These are phyloP conservation scores for Coemansia sp. DNA, from an alignment of 192 early-diverging fungal genomes.

Conservation along the genomic window DNA sequence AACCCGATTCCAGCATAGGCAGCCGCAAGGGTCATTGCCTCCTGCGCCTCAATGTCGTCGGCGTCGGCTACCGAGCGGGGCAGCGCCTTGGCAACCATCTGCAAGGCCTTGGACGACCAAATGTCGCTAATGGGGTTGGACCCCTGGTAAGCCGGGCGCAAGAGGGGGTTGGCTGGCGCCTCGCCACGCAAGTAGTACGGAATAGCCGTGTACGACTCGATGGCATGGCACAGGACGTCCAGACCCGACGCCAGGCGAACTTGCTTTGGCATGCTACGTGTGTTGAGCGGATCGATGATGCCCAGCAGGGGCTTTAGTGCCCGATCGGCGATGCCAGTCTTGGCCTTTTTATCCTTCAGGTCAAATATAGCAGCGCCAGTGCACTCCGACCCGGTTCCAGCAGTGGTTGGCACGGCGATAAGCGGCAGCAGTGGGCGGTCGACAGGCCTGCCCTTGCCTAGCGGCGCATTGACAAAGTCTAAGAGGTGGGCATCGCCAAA, in stretches of 20 bases:
- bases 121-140: constrained; percentile 93
- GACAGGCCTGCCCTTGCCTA: constrained; percentile 82
- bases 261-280: constrained; percentile 81
- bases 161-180: constrained; percentile 78
- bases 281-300: constrained; percentile 89
- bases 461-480: constrained; percentile 93
- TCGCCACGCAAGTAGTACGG: constrained; percentile 79
- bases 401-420: constrained; percentile 73
- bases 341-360: constrained; percentile 77
- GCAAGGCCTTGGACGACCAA: constrained; percentile 81
- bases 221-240: constrained; percentile 89
- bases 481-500: constrained; percentile 83
- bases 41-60: constrained; percentile 70
- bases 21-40: constrained; percentile 86
- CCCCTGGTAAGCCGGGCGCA: constrained; percentile 90
- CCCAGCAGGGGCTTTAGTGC: constrained; percentile 84
- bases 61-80: constrained; percentile 73
- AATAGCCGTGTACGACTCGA: constrained; percentile 91
- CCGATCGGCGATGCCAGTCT: constrained; percentile 90
- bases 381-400: constrained; percentile 85
- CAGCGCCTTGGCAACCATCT: constrained; percentile 80
- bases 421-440: constrained; percentile 75
- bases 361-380: constrained; percentile 96
- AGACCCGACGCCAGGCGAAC: constrained; percentile 86
- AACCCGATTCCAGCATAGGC: constrained; percentile 92